Percentiles rank a stretch among this genome's conserved stretches.
Conservation (phyloP, 2,329 filamentous ascomycete genomes). For the Hypoxylon sp. region DNA sequence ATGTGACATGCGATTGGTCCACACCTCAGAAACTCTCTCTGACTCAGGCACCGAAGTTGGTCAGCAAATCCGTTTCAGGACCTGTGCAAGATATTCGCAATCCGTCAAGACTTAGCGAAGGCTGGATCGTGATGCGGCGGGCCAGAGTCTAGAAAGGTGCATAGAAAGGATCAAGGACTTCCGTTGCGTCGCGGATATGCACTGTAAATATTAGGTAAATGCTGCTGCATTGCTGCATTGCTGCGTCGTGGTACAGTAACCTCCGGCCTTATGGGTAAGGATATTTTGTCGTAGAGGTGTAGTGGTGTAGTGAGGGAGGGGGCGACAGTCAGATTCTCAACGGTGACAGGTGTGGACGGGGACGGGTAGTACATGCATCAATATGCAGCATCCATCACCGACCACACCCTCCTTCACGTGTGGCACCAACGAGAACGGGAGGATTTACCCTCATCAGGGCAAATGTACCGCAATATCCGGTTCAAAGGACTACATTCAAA, state of each 20-base stretch:
- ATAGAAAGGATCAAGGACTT: constrained; percentile 31
- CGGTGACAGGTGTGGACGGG: constrained; percentile 40
- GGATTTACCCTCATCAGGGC: constrained; percentile 35
- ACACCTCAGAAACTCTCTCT: constrained; percentile 25
- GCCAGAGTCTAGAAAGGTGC: constrained; percentile 22
- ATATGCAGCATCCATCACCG: constrained; percentile 40
- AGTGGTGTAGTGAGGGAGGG: constrained; percentile 36
- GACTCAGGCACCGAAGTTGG: constrained; percentile 24
- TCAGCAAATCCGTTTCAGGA: constrained; percentile 24
- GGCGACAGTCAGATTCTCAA: constrained; percentile 37
- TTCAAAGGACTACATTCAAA: constrained; percentile 24
- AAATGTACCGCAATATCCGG: constrained; percentile 36
- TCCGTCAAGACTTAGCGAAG: constrained; percentile 26
- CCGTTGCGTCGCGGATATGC: constrained; percentile 35
- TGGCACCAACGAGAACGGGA: constrained; percentile 37
- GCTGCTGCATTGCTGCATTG: constrained; percentile 10
- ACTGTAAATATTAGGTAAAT: constrained; percentile 17
- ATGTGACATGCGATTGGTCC: constrained; percentile 27
- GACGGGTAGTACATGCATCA: constrained; percentile 38
- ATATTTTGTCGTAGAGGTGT: constrained; percentile 44
- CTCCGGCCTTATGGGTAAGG: constrained; percentile 49
- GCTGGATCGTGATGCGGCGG: constrained; percentile 20
- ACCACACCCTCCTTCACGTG: constrained; percentile 29
- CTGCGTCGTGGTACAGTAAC: constrained; percentile 46
- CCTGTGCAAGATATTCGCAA: constrained; percentile 8